phyloP scores from a whole-genome alignment of 352 stramenopile genomes.

The Phytophthora parvispora region DNA sequence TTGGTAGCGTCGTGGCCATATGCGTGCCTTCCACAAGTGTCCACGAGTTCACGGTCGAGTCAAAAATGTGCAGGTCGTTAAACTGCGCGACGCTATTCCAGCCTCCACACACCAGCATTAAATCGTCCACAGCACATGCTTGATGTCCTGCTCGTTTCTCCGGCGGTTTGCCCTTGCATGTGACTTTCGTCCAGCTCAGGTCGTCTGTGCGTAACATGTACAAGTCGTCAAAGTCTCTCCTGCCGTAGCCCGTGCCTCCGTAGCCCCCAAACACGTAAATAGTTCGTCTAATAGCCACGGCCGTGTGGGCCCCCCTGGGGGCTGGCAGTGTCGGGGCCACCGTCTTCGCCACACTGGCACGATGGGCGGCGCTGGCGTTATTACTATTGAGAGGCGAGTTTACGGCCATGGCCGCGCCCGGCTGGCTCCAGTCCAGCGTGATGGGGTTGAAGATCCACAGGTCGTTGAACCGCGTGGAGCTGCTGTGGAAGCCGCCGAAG shows the following conservation, averaged over 20 bases:
- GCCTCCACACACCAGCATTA: conserved; percentile 95
- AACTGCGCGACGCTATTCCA: conserved; percentile 97
- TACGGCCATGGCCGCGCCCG: background rate
- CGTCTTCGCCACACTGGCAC: conserved; percentile 36
- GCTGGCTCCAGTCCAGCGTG: conserved; percentile 93
- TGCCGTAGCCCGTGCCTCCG: conserved; percentile 92
- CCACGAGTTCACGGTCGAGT: conserved; percentile 91
- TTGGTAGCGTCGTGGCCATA: conserved; percentile 80
- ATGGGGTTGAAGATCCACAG: conserved; percentile 97
- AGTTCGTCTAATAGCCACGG: conserved; percentile 80
- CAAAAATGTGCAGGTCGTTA: conserved; percentile 96
- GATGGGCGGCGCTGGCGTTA: conserved; percentile 54
- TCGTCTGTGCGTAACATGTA: conserved; percentile 92
- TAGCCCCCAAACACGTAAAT: conserved; percentile 98
- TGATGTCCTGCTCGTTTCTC: conserved; percentile 95
- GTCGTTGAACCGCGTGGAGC: conserved; percentile 94
- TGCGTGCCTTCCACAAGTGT: conserved; percentile 79
- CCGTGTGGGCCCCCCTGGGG: conserved; percentile 92
- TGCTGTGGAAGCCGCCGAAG: conserved; percentile 96
- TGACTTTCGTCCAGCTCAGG: conserved; percentile 88
- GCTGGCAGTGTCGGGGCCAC: conserved; percentile 63
- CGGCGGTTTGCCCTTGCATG: conserved; percentile 86
- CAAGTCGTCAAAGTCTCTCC: conserved; percentile 96
- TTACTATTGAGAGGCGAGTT: conserved; percentile 1
- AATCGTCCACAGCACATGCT: conserved; percentile 89